Conservation (phyloP, 176 grass and related monocot genomes). For the Avena atlantica region DNA sequence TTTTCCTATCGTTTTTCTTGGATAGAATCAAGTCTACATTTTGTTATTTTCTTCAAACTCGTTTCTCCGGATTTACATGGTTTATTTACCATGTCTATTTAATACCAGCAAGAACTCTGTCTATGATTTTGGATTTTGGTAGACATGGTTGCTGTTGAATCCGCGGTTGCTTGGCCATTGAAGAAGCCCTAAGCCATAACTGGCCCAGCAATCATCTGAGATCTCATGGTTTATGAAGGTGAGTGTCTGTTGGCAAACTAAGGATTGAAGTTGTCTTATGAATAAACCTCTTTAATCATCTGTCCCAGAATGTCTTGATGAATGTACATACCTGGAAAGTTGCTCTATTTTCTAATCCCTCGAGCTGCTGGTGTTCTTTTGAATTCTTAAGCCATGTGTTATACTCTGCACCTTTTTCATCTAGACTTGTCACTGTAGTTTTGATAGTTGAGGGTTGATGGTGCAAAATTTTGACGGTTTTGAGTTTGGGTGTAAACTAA, state of each 20-base stretch:
- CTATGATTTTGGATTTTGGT: not conserved
- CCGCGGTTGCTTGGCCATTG: not conserved
- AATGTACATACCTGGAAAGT: not conserved
- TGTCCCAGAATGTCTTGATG: not conserved
- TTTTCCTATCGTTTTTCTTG: no score
- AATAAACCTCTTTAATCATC: not conserved
- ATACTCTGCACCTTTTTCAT: not conserved
- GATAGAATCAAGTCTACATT: no score
- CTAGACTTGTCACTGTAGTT: not conserved
- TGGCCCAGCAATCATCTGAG: not conserved
- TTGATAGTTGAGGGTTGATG: not conserved
- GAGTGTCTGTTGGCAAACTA: not conserved
- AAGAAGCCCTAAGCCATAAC: not conserved
- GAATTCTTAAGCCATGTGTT: not conserved
- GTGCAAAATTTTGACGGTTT: not conserved
- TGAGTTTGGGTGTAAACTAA: not conserved
- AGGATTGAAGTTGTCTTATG: not conserved
- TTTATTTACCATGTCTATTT: no score
- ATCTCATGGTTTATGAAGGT: not conserved
- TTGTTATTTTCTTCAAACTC: no score
- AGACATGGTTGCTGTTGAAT: not conserved
- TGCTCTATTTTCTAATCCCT: not conserved
- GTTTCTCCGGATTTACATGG: no score
- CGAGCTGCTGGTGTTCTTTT: not conserved
- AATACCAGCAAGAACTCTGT: not conserved